These are phyloP conservation scores for Aspergillus bridgeri DNA, from an alignment of 495 filamentous ascomycete genomes.

Conservation along the genomic window DNA sequence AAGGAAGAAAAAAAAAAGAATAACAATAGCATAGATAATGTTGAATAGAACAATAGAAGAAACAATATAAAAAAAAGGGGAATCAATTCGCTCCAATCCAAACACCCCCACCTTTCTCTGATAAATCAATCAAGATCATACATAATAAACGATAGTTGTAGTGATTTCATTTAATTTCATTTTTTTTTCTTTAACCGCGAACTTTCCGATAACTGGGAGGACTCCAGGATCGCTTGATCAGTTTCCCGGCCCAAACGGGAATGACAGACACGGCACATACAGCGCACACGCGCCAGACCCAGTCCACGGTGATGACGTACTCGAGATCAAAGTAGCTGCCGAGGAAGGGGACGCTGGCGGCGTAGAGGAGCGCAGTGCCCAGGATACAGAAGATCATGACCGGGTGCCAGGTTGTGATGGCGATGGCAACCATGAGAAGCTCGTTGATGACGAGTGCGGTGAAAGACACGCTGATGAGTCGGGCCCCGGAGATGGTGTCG, in stretches of 20 bases:
- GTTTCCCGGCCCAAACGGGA: constrained; percentile 82
- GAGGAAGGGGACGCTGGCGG: constrained; percentile 82
- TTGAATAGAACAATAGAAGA: too few relatives aligned
- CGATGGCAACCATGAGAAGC: constrained; percentile 91
- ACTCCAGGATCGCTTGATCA: constrained; percentile 76
- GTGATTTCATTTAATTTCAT: background rate
- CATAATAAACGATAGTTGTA: background rate
- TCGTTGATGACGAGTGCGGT: constrained; percentile 93
- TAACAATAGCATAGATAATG: too few relatives aligned
- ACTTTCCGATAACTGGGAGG: constrained; percentile 98
- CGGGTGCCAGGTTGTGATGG: constrained; percentile 95
- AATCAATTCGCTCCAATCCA: background rate
- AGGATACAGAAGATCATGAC: constrained; percentile 84
- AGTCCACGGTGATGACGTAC: constrained; percentile 75
- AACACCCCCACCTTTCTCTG: background rate
- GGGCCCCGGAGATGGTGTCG: constrained; percentile 59
- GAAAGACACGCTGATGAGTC: constrained; percentile 88
- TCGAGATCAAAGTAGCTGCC: constrained; percentile 84
- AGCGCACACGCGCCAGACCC: constrained; percentile 82
- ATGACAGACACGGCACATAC: constrained; percentile 75
- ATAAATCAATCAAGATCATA: background rate
- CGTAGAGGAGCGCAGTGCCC: constrained; percentile 74
- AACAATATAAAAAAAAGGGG: background rate
- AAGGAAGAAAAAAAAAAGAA: background rate
- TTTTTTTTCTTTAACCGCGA: constrained; percentile 47